These are phyloP conservation scores for Gymnopus androsaceus DNA, from an alignment of 1,284 basidiomycete species.

Conservation along the genomic window DNA sequence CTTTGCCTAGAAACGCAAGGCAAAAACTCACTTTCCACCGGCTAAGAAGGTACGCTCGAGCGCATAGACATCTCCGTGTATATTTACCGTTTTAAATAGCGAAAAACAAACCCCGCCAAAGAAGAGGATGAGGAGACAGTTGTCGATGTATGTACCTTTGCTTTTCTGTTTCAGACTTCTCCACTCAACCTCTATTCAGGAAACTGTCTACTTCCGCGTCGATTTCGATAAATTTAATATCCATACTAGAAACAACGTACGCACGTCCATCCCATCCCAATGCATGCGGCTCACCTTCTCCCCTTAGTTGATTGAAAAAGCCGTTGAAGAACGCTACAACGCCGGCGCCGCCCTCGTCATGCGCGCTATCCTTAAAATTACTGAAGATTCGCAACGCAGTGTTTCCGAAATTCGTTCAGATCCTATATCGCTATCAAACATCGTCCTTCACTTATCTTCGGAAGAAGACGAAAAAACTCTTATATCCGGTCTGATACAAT, in stretches of 20 bases:
- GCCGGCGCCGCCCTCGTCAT: slow-evolving; percentile 71
- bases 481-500: slow-evolving; percentile 53
- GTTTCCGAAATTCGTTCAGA: slow-evolving; percentile 68
- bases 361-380: slow-evolving; percentile 69
- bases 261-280: slow-evolving; percentile 22
- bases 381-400: slow-evolving; percentile 62
- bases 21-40: slow-evolving; percentile 52
- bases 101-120: slow-evolving; percentile 40
- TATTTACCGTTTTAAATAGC: slow-evolving; percentile 35
- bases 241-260: slow-evolving; percentile 84
- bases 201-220: slow-evolving; percentile 76
- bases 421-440: slow-evolving; percentile 60
- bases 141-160: slow-evolving; percentile 59
- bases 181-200: slow-evolving; percentile 42
- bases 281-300: slow-evolving; percentile 14
- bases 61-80: neutral
- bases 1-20: slow-evolving; percentile 41
- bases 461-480: slow-evolving; percentile 53
- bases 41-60: slow-evolving; percentile 27
- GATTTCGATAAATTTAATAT: slow-evolving; percentile 90
- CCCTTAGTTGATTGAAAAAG: slow-evolving; percentile 70
- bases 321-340: slow-evolving; percentile 80
- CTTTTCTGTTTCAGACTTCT: slow-evolving; percentile 9
- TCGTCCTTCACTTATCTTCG: slow-evolving; percentile 56
- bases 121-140: slow-evolving; percentile 59